Conservation (phyloP, 2,329 filamentous ascomycete species). For the Arthrobotrys musiformis region DNA sequence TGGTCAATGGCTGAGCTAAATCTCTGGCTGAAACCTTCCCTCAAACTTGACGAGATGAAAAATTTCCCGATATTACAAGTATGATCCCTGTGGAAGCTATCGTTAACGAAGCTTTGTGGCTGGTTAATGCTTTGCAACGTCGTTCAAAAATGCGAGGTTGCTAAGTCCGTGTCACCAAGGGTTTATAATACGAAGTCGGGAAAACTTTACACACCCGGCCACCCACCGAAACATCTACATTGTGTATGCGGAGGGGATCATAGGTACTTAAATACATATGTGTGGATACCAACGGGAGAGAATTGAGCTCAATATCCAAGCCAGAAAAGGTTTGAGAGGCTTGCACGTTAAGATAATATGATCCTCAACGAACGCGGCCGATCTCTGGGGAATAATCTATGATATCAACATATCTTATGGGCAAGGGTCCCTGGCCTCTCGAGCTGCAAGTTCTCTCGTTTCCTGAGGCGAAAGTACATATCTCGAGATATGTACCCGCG, state of each 20-base stretch:
- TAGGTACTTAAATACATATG: too few relatives aligned
- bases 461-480: not conserved
- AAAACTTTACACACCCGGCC: not conserved
- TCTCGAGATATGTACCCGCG: not conserved
- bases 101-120: not conserved
- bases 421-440: conserved; percentile 1
- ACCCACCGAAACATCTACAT: not conserved
- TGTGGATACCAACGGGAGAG: not conserved
- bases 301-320: not conserved
- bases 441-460: not conserved
- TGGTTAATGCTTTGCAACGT: not conserved
- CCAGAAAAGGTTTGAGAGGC: not conserved
- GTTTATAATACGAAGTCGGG: conserved; percentile 14
- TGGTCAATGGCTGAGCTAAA: not conserved
- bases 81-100: conserved; percentile 2
- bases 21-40: conserved; percentile 2
- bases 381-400: not conserved
- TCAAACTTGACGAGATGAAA: conserved; percentile 5
- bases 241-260: not conserved
- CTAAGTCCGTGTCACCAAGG: conserved; percentile 7
- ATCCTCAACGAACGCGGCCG: not conserved
- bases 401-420: not conserved
- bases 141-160: conserved; percentile 11
- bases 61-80: conserved; percentile 24
- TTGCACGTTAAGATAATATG: not conserved